A percentile compares a stretch with the other conserved stretches of the same genome.
phyloP scores from a whole-genome alignment of 768 basidiomycete species.

The Lanmaoa rubissima region DNA sequence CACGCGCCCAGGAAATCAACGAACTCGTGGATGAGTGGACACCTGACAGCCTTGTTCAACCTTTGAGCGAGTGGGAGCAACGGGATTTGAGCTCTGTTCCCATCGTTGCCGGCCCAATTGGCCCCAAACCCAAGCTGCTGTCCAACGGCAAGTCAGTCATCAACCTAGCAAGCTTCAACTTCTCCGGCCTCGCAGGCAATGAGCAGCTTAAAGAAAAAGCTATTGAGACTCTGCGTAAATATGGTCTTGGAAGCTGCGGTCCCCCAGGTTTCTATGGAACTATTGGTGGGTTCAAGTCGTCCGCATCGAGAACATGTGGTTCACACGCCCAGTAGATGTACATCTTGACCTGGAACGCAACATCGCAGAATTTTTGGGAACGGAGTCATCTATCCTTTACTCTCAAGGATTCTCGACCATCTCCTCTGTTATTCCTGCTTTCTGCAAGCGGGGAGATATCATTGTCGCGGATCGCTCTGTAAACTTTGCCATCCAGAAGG shows the following conservation, averaged over 20 bases:
- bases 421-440: conserved; percentile 93
- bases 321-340: conserved; percentile 58
- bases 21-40: conserved; percentile 95
- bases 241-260: conserved; percentile 93
- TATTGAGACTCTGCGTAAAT: conserved; percentile 79
- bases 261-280: conserved; percentile 98
- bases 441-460: conserved; percentile 96
- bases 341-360: conserved; percentile 88
- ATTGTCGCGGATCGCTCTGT: conserved; percentile 98
- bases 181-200: conserved; percentile 84
- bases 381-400: conserved; percentile 88
- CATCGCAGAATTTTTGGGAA: conserved; percentile 87
- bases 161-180: conserved; percentile 91
- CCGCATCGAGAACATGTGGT: not conserved
- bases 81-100: conserved; percentile 74
- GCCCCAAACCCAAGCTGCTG: conserved; percentile 79
- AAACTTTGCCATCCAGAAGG: conserved; percentile 94
- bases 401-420: conserved; percentile 92
- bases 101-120: conserved; percentile 74
- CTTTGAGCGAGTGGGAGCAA: conserved; percentile 57
- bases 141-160: conserved; percentile 68
- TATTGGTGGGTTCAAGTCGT: conserved; percentile 57
- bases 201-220: conserved; percentile 85
- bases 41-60: conserved; percentile 77
- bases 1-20: conserved; percentile 77